Evolutionary conservation across 352 stramenopile genomes (phyloP), one percentile per base, ranked within the genome.

Genomic region (Thalassiosira hispida): DNA sequence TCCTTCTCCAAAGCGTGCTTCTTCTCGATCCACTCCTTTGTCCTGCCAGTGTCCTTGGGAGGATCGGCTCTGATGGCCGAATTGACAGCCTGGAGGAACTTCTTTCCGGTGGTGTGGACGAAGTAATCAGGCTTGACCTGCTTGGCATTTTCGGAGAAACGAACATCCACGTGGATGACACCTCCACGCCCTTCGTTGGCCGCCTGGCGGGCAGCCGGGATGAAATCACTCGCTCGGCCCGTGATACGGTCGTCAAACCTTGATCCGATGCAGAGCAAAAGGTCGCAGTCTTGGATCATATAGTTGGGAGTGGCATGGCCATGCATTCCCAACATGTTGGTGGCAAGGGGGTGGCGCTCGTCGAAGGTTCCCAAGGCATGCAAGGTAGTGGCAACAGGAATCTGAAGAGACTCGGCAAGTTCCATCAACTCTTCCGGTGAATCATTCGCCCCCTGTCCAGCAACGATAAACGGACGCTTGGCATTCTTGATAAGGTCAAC

Each of bases 251-350:
- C 96, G 78, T 98, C 96, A 70, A 98, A 98, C 59, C 96, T 93
- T 46, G 96, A 97, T 47, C 96, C 96, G 51, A 98, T 90, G 20
- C 95, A 95, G 59, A 98, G 95, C 62, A 98, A 91, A 33, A 97
- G 93, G 81, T 98, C 96, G 16, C 95, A 90, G 47, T 98, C 95
- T 88, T 98, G 96, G 62, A 98, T 97, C 59, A 97, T 92, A 69
- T 97, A 98, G 90, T 98, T 98, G 42, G 96, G 96, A 73, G 97
- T 98, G 46, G 96, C 95, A 20, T 96, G 97, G 5, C 96, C 96
- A 87, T 98, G 96, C 96, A 98, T 98, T 42, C 96, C 96, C 35
- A 98, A 86, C 95, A 98, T 98, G 80, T 98, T 96, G 57, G 98
- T 91, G 87, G 95, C 97, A 16, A 98, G 92, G 44, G 93, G 87